Evolutionary conservation across 176 grass and related monocot genomes (phyloP).

Genomic region (Triticum dicoccoides): DNA sequence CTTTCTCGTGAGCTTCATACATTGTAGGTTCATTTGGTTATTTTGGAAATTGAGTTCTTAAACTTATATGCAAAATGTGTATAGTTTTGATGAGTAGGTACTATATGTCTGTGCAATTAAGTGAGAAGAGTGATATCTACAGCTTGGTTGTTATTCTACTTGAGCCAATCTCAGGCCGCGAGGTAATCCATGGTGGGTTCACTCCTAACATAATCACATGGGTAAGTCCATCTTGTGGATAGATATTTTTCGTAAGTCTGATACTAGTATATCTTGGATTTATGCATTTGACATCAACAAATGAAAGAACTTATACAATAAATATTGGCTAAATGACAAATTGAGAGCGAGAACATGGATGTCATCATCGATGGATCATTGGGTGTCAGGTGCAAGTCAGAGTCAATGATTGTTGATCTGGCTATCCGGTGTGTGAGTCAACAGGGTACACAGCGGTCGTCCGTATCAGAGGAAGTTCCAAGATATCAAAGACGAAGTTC

Average conservation of each 20-base stretch:
- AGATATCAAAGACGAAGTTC: conserved; percentile 77
- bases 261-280: background rate
- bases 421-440: conserved; percentile 64
- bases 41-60: too few relatives aligned
- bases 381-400: conserved; percentile 43
- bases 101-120: conserved; percentile 49
- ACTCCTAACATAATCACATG: too few relatives aligned
- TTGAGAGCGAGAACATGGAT: conserved; percentile 69
- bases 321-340: conserved; percentile 42
- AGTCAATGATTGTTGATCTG: conserved; percentile 66
- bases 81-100: conserved; percentile 52
- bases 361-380: conserved; percentile 52
- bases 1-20: background rate
- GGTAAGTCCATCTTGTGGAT: background rate
- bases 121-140: conserved; percentile 27
- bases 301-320: background rate
- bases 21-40: too few relatives aligned
- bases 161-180: conserved; percentile 61
- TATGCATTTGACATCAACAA: background rate
- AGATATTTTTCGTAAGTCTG: conserved; percentile 40
- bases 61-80: background rate
- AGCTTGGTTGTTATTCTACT: background rate
- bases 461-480: conserved; percentile 62
- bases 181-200: conserved; percentile 56
- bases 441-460: conserved; percentile 37